Evolutionary conservation across 192 early-diverging fungal species (phyloP).

Genomic region (Phlyctochytrium arcticum): DNA sequence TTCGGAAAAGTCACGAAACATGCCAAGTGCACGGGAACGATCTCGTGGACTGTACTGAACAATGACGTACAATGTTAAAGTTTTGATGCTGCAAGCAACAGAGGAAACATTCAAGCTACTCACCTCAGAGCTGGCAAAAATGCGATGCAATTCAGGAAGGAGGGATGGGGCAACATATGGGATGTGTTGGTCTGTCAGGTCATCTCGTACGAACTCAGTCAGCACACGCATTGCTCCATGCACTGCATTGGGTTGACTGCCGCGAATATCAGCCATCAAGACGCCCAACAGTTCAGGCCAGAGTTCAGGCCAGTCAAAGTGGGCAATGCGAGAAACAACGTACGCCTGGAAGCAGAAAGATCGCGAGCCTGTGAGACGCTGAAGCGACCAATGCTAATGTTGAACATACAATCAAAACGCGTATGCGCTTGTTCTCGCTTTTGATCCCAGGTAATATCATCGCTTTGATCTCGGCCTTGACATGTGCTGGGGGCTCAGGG

Average conservation of each 20-base stretch:
- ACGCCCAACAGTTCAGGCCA: slow-evolving; percentile 88
- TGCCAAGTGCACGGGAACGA: slow-evolving; percentile 69
- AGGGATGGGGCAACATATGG: slow-evolving; percentile 75
- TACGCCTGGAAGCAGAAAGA: slow-evolving; percentile 55
- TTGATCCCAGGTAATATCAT: slow-evolving; percentile 55
- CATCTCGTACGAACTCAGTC: slow-evolving; percentile 78
- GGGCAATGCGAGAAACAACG: slow-evolving; percentile 82
- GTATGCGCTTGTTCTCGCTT: slow-evolving; percentile 56
- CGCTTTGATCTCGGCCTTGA: slow-evolving; percentile 54
- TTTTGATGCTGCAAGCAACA: background rate
- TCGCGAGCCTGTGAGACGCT: background rate
- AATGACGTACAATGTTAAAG: background rate
- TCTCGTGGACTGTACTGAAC: slow-evolving; percentile 27
- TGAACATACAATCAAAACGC: slow-evolving; percentile 55
- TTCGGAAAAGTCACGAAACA: slow-evolving; percentile 82
- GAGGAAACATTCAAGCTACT: too few species aligned
- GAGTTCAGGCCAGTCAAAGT: slow-evolving; percentile 88
- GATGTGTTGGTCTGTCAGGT: slow-evolving; percentile 84
- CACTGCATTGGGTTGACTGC: slow-evolving; percentile 63
- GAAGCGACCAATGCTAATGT: background rate
- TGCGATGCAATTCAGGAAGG: slow-evolving; percentile 78
- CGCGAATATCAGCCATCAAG: slow-evolving; percentile 59
- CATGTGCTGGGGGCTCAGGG: slow-evolving; percentile 60
- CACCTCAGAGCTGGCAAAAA: slow-evolving; percentile 47
- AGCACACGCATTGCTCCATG: slow-evolving; percentile 87